Evolutionary conservation across 805 yeast species (phyloP), one percentile per base, ranked within the genome.

Genomic region (Yamadazyma sp.): DNA sequence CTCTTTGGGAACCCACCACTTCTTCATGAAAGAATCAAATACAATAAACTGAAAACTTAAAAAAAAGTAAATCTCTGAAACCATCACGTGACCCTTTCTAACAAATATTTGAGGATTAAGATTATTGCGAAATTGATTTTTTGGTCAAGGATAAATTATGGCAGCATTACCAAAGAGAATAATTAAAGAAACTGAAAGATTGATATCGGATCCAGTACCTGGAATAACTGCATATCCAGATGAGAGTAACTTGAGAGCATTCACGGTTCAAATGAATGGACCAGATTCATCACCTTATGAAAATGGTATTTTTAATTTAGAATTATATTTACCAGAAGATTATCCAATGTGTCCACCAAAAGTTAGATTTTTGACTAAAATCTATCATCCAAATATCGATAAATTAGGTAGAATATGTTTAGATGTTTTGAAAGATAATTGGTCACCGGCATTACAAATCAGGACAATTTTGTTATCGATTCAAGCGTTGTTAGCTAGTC

Each of bases 271-370:
- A 2, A 82, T 93, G 42, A 87, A 86, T 40, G 98, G 98, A 0
- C 98, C 98, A 7, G 69, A 75, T 20, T 82, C 83, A 35, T 85
- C 95, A 1, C 98, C 98, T 1, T 93, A 91, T 55, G 96, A 91
- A 54, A 54, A 62, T 35, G 87, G 88, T n/a, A 58, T 62, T 36
- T 93, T 93, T 66, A 72, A 82, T 47, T 67, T 93, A 40, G 98
- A 93, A 59, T 68, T 93, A 44, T 93, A 75, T 55, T 62, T 93
- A 44, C 98, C 98, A 2, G 97, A 93, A 54, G 98, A 93, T 55
- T 93, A 93, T 59, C 98, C 98, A 9, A 69, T 91, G 97, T 87
- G 86, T 52, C 95, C 98, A 0, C 98, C 98, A 33, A 89, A 88
- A 56, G 94, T 93, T 35, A 75, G 98, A 39, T 93, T 93, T 51